A percentile compares a stretch with the other conserved stretches of the same genome.
phyloP scores from a whole-genome alignment of 306 rosid species.

The Medicago ruthenica region DNA sequence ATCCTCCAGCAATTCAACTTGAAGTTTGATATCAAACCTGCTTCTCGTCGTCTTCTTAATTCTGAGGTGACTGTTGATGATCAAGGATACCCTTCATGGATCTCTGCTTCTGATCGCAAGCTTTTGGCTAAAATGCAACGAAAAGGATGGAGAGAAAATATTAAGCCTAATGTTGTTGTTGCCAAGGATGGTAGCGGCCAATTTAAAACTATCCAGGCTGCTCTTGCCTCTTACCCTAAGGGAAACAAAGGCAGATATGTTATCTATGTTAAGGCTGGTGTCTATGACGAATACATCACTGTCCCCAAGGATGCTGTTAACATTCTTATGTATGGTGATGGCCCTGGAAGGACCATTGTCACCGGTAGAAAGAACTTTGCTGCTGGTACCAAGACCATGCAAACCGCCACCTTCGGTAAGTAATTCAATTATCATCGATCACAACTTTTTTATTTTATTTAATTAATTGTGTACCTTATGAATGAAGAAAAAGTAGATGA shows the following conservation, averaged over 20 bases:
- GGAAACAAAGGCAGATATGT: slow-evolving; percentile 46
- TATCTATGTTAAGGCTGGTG: slow-evolving; percentile 72
- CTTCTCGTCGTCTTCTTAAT: slow-evolving; percentile 52
- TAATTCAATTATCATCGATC: neutral
- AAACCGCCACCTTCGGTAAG: slow-evolving; percentile 62
- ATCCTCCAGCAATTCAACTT: slow-evolving; percentile 46
- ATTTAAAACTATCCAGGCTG: slow-evolving; percentile 54
- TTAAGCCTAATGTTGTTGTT: slow-evolving; percentile 55
- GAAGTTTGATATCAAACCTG: slow-evolving; percentile 48
- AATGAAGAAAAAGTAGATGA: too few relatives aligned
- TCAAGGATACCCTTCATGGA: slow-evolving; percentile 63
- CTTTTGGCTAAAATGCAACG: slow-evolving; percentile 38
- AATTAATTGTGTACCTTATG: too few relatives aligned
- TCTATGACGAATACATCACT: slow-evolving; percentile 59
- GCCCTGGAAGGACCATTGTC: slow-evolving; percentile 59
- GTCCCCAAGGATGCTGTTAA: slow-evolving; percentile 39
- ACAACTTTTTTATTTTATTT: neutral
- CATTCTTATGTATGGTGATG: slow-evolving; percentile 73
- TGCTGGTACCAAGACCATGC: slow-evolving; percentile 49
- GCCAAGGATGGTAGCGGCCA: slow-evolving; percentile 80
- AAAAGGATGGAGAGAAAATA: neutral
- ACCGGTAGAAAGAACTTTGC: slow-evolving; percentile 53
- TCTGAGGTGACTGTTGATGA: slow-evolving; percentile 23
- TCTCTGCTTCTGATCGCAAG: slow-evolving; percentile 57
- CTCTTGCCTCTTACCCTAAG: slow-evolving; percentile 58